Evolutionary conservation across 345 rosid species (phyloP).

Genomic region (Syzygium jambos): DNA sequence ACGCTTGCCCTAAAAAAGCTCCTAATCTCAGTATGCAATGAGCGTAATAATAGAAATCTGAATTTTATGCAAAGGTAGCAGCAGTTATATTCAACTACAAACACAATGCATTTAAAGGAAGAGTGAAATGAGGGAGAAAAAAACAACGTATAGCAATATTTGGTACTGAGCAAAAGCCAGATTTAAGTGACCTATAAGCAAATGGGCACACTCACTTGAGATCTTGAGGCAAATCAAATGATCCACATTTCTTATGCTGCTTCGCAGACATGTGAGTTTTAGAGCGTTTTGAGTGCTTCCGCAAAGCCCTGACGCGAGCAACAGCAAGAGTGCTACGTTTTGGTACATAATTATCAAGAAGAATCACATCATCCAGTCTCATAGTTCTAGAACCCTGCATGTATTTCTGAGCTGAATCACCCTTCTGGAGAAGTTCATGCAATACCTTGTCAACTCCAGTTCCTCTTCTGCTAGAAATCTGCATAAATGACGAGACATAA

Average conservation of each 20-base stretch:
- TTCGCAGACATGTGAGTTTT: conserved; percentile 73
- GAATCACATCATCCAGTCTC: conserved; percentile 67
- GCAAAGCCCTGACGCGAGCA: conserved; percentile 32
- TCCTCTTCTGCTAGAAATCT: conserved; percentile 50
- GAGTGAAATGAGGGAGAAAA: not conserved
- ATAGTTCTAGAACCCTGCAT: conserved; percentile 53
- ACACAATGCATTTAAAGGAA: not conserved
- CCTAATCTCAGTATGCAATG: not conserved
- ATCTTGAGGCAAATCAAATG: conserved; percentile 38
- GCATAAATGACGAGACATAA: not conserved
- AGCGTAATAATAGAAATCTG: not conserved
- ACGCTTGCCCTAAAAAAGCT: not conserved
- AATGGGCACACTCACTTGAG: conserved; percentile 13
- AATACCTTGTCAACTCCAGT: conserved; percentile 46
- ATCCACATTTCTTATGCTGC: conserved; percentile 59
- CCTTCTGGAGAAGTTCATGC: conserved; percentile 66
- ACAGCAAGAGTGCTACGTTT: conserved; percentile 30
- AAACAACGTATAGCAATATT: not conserved
- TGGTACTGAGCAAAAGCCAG: not conserved
- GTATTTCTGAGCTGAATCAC: conserved; percentile 80
- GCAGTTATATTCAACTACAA: not conserved
- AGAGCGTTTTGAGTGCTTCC: conserved; percentile 62
- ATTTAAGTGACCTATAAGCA: not conserved
- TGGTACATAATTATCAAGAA: conserved; percentile 67
- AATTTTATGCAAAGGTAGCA: not conserved